A percentile compares a stretch with the other conserved stretches of the same genome.
Evolutionary conservation across 345 rosid genomes (phyloP).

Genomic region (Aethionema arabicum): DNA sequence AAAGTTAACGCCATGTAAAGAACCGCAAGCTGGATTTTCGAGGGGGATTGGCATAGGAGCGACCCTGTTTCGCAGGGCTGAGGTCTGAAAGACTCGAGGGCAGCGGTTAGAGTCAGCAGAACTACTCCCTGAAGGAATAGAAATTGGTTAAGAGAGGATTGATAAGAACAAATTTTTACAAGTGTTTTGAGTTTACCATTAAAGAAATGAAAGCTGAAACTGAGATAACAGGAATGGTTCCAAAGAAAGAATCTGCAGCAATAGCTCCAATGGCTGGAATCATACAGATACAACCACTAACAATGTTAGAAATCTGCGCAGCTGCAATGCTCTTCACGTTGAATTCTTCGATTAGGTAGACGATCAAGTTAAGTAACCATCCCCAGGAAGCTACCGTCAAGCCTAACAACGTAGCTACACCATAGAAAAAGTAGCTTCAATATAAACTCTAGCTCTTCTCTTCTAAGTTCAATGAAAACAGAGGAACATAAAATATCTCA

Average conservation of each 20-base stretch:
- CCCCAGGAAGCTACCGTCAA: conserved; percentile 45
- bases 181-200: conserved; percentile 30
- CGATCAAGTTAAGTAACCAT: conserved; percentile 47
- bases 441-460: not conserved
- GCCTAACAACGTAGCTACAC: conserved; percentile 44
- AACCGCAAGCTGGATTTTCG: conserved; percentile 29
- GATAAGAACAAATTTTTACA: not conserved
- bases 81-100: conserved; percentile 34
- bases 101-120: conserved; percentile 34
- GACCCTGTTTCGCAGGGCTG: conserved; percentile 28
- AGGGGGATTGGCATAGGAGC: conserved; percentile 29
- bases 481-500: conserved; percentile 15
- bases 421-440: conserved; percentile 3
- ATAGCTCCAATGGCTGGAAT: conserved; percentile 45
- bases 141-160: not conserved
- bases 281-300: conserved; percentile 39
- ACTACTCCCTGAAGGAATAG: conserved; percentile 39
- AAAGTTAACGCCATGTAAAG: conserved; percentile 40
- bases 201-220: conserved; percentile 43
- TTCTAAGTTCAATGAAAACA: conserved; percentile 1
- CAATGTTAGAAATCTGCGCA: conserved; percentile 41
- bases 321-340: conserved; percentile 50
- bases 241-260: conserved; percentile 49
- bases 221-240: conserved; percentile 44
- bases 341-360: conserved; percentile 41